phyloP scores from a whole-genome alignment of 306 rosid genomes.

The Spatholobus suberectus region DNA sequence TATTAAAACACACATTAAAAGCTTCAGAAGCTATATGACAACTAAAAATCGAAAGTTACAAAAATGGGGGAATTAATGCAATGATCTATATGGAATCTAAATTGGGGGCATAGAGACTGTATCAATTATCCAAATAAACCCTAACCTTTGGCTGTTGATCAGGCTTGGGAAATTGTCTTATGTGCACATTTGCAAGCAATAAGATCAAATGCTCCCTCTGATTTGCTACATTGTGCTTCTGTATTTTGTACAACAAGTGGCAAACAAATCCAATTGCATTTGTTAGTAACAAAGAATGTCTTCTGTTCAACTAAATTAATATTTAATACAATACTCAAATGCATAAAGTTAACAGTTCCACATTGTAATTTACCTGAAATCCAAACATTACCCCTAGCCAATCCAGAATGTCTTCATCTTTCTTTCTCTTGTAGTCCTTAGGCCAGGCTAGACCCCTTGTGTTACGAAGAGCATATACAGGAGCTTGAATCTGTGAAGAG shows the following conservation, averaged over 20 bases:
- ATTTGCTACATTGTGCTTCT: conserved; percentile 93
- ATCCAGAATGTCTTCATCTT: conserved; percentile 92
- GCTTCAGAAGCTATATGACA: background rate
- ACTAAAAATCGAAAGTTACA: background rate
- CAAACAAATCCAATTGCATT: conserved; percentile 27
- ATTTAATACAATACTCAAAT: background rate
- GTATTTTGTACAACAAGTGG: conserved; percentile 43
- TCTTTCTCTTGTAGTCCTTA: conserved; percentile 80
- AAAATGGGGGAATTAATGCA: background rate
- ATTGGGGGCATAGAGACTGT: background rate
- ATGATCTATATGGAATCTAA: conserved; percentile 5
- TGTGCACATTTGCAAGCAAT: conserved; percentile 96
- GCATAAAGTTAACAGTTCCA: conserved; percentile 25
- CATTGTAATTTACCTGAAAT: conserved; percentile 73
- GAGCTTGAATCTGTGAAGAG: conserved; percentile 82
- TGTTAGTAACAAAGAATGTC: background rate
- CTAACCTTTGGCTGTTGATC: conserved; percentile 99
- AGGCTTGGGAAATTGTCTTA: conserved; percentile 91
- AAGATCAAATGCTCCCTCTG: conserved; percentile 97
- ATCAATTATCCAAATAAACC: conserved; percentile 14
- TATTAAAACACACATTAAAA: background rate
- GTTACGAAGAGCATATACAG: conserved; percentile 92
- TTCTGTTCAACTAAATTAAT: background rate
- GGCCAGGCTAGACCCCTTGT: conserved; percentile 97
- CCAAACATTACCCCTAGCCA: conserved; percentile 99